Base-by-base conservation (phyloP, 75 land plant species). In the Adiantum capillusveneris region DNA sequence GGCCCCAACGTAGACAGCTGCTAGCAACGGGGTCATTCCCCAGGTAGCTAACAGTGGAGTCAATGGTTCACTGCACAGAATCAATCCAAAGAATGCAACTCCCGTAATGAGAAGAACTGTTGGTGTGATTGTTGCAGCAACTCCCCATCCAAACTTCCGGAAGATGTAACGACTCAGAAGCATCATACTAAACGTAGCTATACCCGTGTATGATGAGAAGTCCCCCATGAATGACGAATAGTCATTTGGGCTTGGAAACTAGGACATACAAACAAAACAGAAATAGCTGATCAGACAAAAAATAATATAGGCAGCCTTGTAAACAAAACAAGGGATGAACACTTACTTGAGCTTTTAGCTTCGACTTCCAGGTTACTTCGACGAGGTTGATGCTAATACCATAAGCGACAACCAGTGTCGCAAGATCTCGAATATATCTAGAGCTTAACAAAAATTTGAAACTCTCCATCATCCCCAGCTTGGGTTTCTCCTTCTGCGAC, bases 141-240 rank as follows among this genome's bases (percentile, higher is more conserved):
- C 99, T 57, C 99, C 99, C 99, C 99, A 95, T 29, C 99, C 99
- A 63, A 75, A 87, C 59, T 84, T 95, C 58, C 79, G 56, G 54
- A 95, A 87, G 25, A 95, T 86, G 44, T 59, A 69, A 34, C 90
- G 78, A 56, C 99, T 84, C 13, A 95, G 68, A 36, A 95, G 63
- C 99, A 95, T 95, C 99, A 95, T 95, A 43, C 79, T 80, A 82
- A 95, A 95, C 29, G 99, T 95, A 22, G 84, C 96, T 18, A 95
- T 82, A 60, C 99, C 97, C 55, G 99, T 95, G 58, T 73, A 81
- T 17, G 97, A 77, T 48, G 99, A 95, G 78, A 95, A 95, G 55
- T 95, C 99, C 31, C 99, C 99, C 99, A 90, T 95, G 65, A 95
- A 95, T 0, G 99, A 75, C 11, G 99, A 95, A 69, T 95, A 95